These are phyloP conservation scores for Alloteropsis semialata DNA, from an alignment of 176 grass and related monocot species.

Conservation along the genomic window DNA sequence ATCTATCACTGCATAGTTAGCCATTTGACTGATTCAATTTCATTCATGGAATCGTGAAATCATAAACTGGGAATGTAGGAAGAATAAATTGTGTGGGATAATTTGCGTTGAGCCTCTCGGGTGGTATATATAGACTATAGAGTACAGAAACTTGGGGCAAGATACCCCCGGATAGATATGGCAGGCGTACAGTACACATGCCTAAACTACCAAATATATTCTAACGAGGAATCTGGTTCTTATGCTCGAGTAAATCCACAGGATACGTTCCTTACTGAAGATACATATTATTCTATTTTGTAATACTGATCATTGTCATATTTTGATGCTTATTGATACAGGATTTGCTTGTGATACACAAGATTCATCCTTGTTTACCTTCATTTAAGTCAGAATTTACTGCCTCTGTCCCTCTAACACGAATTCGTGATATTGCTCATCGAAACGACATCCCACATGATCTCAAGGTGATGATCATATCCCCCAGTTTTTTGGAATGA, in stretches of 20 bases:
- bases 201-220: no score
- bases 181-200: no score
- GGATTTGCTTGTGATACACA: constrained; percentile 78
- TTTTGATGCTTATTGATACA: constrained; percentile 27
- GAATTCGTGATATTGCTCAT: constrained; percentile 98
- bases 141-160: no score
- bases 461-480: constrained; percentile 70
- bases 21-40: background rate
- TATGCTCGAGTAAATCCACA: constrained; percentile 2
- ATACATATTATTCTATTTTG: background rate
- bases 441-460: constrained; percentile 93
- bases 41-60: background rate
- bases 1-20: background rate
- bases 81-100: no score
- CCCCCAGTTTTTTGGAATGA: constrained; percentile 11
- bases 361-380: constrained; percentile 90
- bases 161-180: no score
- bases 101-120: no score
- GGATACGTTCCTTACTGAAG: background rate
- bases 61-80: background rate
- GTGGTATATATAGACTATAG: no score
- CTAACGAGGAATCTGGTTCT: background rate
- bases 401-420: constrained; percentile 93
- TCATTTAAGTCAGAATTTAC: constrained; percentile 99
- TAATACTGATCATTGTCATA: background rate